These are phyloP conservation scores for Dunaliella primolecta DNA, from an alignment of 139 green algal genomes.

Conservation along the genomic window DNA sequence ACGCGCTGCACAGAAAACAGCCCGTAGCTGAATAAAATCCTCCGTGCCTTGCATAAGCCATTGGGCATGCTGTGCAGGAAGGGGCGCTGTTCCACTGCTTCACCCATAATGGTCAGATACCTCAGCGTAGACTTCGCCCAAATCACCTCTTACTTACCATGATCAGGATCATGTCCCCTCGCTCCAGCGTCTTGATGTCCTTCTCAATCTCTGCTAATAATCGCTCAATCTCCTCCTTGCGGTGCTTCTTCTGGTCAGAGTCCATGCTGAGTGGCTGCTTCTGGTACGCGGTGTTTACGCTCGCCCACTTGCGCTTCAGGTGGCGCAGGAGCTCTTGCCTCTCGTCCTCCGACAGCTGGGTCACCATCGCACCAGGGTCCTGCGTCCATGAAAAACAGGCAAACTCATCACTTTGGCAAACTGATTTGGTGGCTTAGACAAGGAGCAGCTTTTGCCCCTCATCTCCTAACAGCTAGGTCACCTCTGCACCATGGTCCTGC, in stretches of 20 bases:
- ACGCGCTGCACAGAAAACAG: too few species aligned
- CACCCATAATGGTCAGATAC: too few species aligned
- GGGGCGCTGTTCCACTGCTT: too few species aligned
- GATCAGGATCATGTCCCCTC: conserved; percentile 63
- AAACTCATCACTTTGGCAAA: background rate
- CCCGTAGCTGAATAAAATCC: too few species aligned
- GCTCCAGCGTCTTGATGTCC: conserved; percentile 73
- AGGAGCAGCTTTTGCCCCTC: conserved; percentile 69
- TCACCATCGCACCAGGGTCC: conserved; percentile 26
- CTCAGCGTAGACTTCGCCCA: too few species aligned
- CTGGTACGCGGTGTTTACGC: conserved; percentile 80
- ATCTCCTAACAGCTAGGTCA: conserved; percentile 47
- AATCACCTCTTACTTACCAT: conserved; percentile 32
- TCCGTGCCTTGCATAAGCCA: too few species aligned
- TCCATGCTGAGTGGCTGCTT: conserved; percentile 60
- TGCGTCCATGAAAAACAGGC: conserved; percentile 16
- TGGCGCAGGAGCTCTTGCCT: conserved; percentile 64
- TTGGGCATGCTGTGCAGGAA: too few species aligned
- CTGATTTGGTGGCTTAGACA: too few species aligned
- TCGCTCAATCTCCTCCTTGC: conserved; percentile 27
- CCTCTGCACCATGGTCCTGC: conserved; percentile 21
- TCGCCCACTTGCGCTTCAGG: conserved; percentile 82
- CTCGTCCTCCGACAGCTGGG: conserved; percentile 55
- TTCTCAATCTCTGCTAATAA: conserved; percentile 52
- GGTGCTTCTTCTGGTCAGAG: conserved; percentile 22